Evolutionary conservation across 257 asterid genomes (phyloP).

Genomic region (Capsicum baccatum): DNA sequence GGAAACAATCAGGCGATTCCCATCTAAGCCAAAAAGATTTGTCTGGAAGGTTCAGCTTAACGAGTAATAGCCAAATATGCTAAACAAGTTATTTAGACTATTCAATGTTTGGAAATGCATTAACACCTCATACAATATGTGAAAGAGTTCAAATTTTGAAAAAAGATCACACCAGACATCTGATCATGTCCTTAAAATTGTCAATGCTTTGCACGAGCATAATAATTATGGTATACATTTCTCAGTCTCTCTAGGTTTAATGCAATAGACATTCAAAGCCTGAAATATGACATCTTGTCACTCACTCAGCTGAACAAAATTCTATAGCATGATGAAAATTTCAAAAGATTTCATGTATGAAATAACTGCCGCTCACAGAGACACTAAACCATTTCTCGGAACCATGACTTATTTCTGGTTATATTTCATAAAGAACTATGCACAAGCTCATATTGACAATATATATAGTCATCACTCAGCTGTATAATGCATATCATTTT

Average conservation of each 20-base stretch:
- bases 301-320: neutral
- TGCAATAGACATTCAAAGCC: conserved; percentile 3
- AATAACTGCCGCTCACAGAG: neutral
- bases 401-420: neutral
- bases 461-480: neutral
- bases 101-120: neutral
- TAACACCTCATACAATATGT: neutral
- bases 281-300: neutral
- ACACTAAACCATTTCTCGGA: neutral
- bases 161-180: neutral
- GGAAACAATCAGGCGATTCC: conserved; percentile 12
- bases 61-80: neutral
- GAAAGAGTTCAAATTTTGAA: neutral
- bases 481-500: neutral
- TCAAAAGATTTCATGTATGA: neutral
- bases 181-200: conserved; percentile 8
- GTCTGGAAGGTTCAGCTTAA: neutral
- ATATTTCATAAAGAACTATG: neutral
- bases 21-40: neutral
- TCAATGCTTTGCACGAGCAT: neutral
- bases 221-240: neutral
- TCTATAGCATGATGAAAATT: neutral
- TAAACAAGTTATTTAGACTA: neutral
- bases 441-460: neutral
- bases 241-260: neutral